These are phyloP conservation scores for Trichocladium antarcticum DNA, from an alignment of 495 filamentous ascomycete species.

Conservation along the genomic window DNA sequence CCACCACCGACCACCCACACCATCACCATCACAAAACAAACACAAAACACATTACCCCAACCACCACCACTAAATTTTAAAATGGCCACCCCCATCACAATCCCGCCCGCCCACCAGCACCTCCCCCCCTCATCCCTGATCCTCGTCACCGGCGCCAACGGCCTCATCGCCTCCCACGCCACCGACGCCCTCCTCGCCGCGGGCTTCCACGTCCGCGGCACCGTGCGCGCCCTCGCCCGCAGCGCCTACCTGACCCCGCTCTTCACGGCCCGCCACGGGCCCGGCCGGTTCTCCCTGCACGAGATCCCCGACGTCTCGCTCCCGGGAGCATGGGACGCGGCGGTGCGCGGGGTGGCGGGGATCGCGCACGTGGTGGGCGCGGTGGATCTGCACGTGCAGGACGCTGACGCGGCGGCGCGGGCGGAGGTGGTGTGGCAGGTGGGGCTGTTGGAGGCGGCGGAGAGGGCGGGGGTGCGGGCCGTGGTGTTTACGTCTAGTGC, in stretches of 20 bases:
- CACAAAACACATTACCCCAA: neutral
- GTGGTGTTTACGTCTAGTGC: conserved; percentile 26
- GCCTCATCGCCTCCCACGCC: conserved; percentile 44
- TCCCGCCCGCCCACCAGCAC: conserved; percentile 10
- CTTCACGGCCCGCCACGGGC: conserved; percentile 18
- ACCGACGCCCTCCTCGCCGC: conserved; percentile 38
- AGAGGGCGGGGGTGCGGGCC: conserved; percentile 14
- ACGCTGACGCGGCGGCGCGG: conserved; percentile 17
- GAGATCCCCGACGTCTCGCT: conserved; percentile 21
- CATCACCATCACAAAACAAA: no score
- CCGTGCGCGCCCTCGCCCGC: conserved; percentile 27
- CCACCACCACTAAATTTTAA: neutral
- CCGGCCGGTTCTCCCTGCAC: conserved; percentile 17
- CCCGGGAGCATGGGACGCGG: conserved; percentile 10
- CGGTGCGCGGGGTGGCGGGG: conserved; percentile 17
- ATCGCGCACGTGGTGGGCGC: conserved; percentile 22
- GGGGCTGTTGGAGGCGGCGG: conserved; percentile 20
- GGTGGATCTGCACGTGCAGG: conserved; percentile 10
- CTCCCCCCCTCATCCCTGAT: conserved; percentile 19
- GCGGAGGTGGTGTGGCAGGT: conserved; percentile 23
- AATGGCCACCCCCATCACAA: neutral
- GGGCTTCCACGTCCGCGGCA: conserved; percentile 44
- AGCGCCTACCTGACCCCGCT: conserved; percentile 12
- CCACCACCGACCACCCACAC: no score
- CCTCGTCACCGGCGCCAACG: conserved; percentile 48